Conservation (phyloP, 495 filamentous ascomycete genomes). For the Talaromyces liani region DNA sequence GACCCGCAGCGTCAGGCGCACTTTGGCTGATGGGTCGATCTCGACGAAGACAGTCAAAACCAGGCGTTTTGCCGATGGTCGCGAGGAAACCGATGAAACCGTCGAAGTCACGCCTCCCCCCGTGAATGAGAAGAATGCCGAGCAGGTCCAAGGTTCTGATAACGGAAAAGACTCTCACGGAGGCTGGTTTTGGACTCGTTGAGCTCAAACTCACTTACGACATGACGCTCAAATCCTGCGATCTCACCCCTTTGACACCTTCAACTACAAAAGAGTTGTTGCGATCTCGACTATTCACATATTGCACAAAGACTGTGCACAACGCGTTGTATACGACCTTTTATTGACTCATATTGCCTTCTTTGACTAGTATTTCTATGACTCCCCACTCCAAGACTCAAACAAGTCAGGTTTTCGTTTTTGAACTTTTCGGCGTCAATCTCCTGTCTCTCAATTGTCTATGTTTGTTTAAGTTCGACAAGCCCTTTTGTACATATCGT, state of each 20-base stretch:
- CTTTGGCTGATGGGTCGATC: conserved; percentile 51
- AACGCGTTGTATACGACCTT: background rate
- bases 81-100: conserved; percentile 48
- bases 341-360: background rate
- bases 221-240: background rate
- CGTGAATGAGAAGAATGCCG: background rate
- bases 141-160: background rate
- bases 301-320: background rate
- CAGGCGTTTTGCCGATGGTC: conserved; percentile 56
- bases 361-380: background rate
- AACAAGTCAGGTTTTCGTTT: background rate
- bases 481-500: background rate
- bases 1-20: conserved; percentile 47
- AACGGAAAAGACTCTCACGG: background rate
- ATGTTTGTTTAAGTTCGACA: background rate
- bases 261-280: background rate
- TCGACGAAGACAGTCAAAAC: conserved; percentile 53
- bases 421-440: background rate
- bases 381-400: conserved; percentile 5
- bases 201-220: background rate
- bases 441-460: background rate
- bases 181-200: conserved; percentile 9
- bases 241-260: background rate
- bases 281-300: background rate
- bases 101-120: conserved; percentile 24